Evolutionary conservation across 805 yeast genomes (phyloP), one percentile per base, ranked within the genome.

Genomic region (Starmerella tilneyi): DNA sequence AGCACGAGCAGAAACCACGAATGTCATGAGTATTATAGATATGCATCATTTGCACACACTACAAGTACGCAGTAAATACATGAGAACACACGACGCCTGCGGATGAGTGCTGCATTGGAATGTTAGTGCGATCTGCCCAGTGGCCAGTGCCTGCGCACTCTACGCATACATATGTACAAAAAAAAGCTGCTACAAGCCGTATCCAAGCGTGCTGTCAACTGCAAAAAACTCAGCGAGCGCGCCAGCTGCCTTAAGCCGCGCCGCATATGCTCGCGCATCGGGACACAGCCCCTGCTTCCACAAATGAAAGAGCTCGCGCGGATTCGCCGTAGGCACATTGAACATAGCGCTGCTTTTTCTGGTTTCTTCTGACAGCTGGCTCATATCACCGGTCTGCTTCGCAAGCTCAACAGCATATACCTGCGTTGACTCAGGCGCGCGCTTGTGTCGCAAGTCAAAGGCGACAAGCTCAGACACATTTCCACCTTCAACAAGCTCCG

Each of bases 221-320:
- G 85, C 47, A 75, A 86, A 1, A 64, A 69, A 8, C 67, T 68
- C 21, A 80, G 83, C 1, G 5, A 53, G 43, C 17, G 36, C 16
- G 20, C 48, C 52, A 2, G 31, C 27, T 1, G 32, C 36, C 28
- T 21, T 35, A 8, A 49, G 40, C 2, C 43, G 24, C 28, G 27
- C 21, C 2, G 50, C 44, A 29, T 31, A 46, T 9, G 34, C 32
- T 2, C 13, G 26, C 13, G 38, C n/a, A 17, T 46, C 46, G 1
- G 47, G 49, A 29, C 45, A 44, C 5, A n/a, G 33, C 24, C 41
- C 45, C 26, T 27, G 32, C 27, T 29, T 12, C 50, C 50, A 47
- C 4, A 19, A 9, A 8, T 16, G 23, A 9, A 46, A n/a, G 17
- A 46, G 28, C 13, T 17, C 9, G 6, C 4, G 15, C 9, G 51